Evolutionary conservation across 345 rosid species (phyloP), one percentile per base, ranked within the genome.

Genomic region (Eucalyptus cloeziana): DNA sequence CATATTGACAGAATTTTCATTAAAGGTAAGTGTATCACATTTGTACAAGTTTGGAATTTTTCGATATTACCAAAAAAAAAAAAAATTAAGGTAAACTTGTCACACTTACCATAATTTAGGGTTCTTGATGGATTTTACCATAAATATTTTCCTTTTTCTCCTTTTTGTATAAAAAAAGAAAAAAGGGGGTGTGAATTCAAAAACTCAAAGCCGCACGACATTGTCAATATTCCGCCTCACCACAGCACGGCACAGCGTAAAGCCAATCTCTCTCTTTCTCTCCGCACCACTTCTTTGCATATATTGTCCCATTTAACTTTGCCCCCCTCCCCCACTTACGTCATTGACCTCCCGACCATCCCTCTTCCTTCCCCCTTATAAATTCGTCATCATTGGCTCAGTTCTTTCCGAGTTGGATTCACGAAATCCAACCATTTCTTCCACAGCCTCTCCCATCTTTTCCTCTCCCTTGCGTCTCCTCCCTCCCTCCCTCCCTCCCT

Each of bases 11-110:
- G 13, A 56, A 22, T 24, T 2, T 56, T 56, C 13, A 56, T 24
- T 9, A 24, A 56, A 24, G 30, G 3, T 56, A 56, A 56, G 10
- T 56, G 13, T 2, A 56, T 24, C 27, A 56, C 3, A 56, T 56
- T 1, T 8, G 30, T 56, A 22, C 3, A 24, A 0, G 1, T 56
- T 24, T 56, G 13, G 6, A 25, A 56, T 4, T 2, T 56, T 24
- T 24, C 4, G 30, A 10, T 25, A 56, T 56, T 0, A 56, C 1
- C 0, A 25, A 56, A 24, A 10, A 56, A 25, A 56, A 24, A 10
- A 56, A 0, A 56, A 56, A 24, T 56, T 24, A 56, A 24, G 13
- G 30, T 4, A 22, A 56, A 56, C 10, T 24, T 0, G 3, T 56
- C 30, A 9, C 30, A 22, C 6, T 56, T 24, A 25, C 13, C 30